Evolutionary conservation across 2,329 filamentous ascomycete species (phyloP).

Genomic region (Exophiala alcalophila): DNA sequence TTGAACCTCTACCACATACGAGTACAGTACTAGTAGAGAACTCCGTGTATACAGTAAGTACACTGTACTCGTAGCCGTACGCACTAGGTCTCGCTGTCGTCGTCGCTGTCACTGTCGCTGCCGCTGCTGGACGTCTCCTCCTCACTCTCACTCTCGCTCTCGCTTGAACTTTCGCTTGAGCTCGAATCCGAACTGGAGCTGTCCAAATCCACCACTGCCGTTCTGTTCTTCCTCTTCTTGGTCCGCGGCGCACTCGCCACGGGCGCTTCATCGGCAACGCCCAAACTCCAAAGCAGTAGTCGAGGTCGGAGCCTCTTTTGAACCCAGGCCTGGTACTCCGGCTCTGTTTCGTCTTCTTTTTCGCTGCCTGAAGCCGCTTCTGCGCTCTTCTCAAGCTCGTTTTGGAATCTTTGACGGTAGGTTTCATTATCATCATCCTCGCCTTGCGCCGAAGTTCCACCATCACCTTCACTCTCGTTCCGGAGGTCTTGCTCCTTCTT

Average conservation of each 20-base stretch:
- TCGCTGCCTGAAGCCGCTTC: conserved; percentile 36
- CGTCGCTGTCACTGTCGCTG: conserved; percentile 7
- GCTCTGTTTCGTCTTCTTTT: conserved; percentile 35
- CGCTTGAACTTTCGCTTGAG: conserved; percentile 40
- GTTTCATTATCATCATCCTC: conserved; percentile 11
- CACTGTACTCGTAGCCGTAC: no score
- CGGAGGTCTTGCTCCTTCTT: conserved; percentile 46
- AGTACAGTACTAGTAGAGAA: no score
- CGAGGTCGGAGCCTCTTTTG: conserved; percentile 15
- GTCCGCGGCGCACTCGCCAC: conserved; percentile 8
- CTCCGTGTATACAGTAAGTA: no score
- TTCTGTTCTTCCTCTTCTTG: conserved; percentile 46
- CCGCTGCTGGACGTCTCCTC: conserved; percentile 13
- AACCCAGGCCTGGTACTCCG: conserved; percentile 26
- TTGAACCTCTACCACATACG: no score
- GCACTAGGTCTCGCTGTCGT: no score
- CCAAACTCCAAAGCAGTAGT: conserved; percentile 26
- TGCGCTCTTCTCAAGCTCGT: conserved; percentile 5
- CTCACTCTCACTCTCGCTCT: conserved; percentile 25
- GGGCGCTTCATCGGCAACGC: conserved; percentile 23
- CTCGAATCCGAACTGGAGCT: conserved; percentile 36
- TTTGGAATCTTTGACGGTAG: conserved; percentile 11
- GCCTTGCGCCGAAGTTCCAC: neutral
- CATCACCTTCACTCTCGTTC: neutral
- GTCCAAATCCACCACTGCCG: conserved; percentile 37